Conservation (phyloP, 2,329 filamentous ascomycete species). For the Pseudopyricularia cyperi region DNA sequence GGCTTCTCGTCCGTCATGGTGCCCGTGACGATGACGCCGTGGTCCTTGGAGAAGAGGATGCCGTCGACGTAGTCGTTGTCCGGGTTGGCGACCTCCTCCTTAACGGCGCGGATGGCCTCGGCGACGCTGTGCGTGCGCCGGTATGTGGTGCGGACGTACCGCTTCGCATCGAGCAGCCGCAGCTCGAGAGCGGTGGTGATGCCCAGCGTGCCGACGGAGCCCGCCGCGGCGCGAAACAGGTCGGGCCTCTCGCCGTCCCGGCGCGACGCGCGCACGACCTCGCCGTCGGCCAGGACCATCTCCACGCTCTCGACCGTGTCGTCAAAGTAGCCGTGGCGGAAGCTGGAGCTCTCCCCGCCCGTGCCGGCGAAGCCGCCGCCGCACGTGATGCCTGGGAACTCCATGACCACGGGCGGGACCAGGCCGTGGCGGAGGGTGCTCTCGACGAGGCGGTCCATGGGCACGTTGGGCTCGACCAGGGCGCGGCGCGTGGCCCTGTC, state of each 20-base stretch:
- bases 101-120: constrained; percentile 33
- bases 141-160: constrained; percentile 51
- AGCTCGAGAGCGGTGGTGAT: constrained; percentile 56
- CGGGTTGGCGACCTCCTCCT: constrained; percentile 27
- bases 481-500: constrained; percentile 41
- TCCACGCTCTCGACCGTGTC: constrained; percentile 50
- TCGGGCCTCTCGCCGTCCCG: constrained; percentile 28
- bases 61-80: constrained; percentile 61
- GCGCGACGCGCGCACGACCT: constrained; percentile 40
- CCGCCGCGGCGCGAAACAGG: constrained; percentile 52
- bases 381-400: constrained; percentile 64
- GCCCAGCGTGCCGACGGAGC: constrained; percentile 55
- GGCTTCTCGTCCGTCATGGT: constrained; percentile 42
- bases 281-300: constrained; percentile 56
- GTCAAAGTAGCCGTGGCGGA: constrained; percentile 61
- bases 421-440: constrained; percentile 51
- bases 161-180: constrained; percentile 43
- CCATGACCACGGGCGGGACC: constrained; percentile 61
- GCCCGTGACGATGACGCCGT: constrained; percentile 56
- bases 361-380: constrained; percentile 61
- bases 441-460: constrained; percentile 60
- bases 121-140: constrained; percentile 34
- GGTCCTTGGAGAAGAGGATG: constrained; percentile 48
- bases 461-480: constrained; percentile 62
- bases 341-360: constrained; percentile 57